These are phyloP conservation scores for Smittium mucronatum DNA, from an alignment of 371 early-diverging fungal species.

Conservation along the genomic window DNA sequence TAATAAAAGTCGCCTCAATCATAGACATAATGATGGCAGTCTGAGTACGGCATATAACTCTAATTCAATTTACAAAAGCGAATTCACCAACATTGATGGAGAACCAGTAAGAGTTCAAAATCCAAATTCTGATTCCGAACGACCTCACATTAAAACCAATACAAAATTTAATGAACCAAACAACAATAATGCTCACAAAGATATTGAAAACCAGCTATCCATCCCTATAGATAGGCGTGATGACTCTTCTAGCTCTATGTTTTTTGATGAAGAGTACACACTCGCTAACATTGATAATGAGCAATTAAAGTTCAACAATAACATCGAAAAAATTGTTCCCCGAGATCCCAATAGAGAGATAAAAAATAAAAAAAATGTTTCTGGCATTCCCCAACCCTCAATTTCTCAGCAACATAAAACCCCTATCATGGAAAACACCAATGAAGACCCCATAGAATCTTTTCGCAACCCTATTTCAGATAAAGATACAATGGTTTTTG, in stretches of 20 bases:
- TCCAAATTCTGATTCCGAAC: background rate
- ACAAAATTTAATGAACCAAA: background rate
- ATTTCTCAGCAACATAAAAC: background rate
- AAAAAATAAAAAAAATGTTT: background rate
- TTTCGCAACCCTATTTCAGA: background rate
- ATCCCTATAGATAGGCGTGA: background rate
- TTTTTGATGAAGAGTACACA: background rate
- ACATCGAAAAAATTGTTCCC: background rate
- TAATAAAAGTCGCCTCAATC: no score
- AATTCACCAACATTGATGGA: background rate
- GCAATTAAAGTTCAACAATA: background rate
- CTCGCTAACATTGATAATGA: background rate
- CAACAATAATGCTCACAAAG: background rate
- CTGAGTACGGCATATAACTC: background rate
- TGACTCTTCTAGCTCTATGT: background rate
- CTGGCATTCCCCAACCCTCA: background rate
- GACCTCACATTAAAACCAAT: background rate
- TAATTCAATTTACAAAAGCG: background rate
- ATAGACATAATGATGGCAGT: no score
- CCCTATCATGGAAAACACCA: background rate
- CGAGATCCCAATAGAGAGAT: background rate
- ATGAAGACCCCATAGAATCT: background rate
- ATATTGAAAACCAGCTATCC: background rate
- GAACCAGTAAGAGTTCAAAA: background rate
- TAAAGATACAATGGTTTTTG: background rate